Percentiles rank a stretch among this genome's conserved stretches.
phyloP scores from a whole-genome alignment of 2,329 filamentous ascomycete genomes.

The Cucurbitaria berberidis region DNA sequence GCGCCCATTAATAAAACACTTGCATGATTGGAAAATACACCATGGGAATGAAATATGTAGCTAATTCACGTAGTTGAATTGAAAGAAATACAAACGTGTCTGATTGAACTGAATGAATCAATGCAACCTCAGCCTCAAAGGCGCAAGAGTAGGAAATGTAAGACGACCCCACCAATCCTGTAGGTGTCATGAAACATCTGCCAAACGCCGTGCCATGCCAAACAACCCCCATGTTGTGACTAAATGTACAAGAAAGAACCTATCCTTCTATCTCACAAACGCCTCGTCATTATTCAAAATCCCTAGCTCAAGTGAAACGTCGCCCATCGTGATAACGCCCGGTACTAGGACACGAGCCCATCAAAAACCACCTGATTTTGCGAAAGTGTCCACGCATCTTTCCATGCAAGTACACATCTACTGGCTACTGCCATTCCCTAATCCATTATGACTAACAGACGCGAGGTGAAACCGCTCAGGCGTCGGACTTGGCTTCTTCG shows the following conservation, averaged over 20 bases:
- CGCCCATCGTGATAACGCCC: background rate
- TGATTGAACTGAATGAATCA: background rate
- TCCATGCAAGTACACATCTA: background rate
- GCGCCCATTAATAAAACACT: too few species aligned
- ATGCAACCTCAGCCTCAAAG: background rate
- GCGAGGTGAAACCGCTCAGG: slow-evolving; percentile 9
- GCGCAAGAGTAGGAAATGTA: background rate
- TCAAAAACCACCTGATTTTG: too few species aligned
- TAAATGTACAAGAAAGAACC: background rate
- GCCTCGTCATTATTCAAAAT: background rate
- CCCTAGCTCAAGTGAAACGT: background rate
- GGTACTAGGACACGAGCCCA: background rate
- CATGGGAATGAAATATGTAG: too few species aligned
- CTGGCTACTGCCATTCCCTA: slow-evolving; percentile 1
- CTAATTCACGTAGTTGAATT: too few species aligned
- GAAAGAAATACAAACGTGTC: too few species aligned
- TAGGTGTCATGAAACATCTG: background rate
- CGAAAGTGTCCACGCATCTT: background rate
- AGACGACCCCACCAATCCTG: background rate
- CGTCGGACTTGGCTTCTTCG: slow-evolving; percentile 55
- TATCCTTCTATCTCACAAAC: background rate
- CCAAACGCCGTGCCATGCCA: background rate
- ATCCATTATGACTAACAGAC: background rate
- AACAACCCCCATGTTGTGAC: background rate
- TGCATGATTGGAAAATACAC: too few species aligned